Evolutionary conservation across 2,329 filamentous ascomycete species (phyloP).

Genomic region (Myrmaecium sp.): DNA sequence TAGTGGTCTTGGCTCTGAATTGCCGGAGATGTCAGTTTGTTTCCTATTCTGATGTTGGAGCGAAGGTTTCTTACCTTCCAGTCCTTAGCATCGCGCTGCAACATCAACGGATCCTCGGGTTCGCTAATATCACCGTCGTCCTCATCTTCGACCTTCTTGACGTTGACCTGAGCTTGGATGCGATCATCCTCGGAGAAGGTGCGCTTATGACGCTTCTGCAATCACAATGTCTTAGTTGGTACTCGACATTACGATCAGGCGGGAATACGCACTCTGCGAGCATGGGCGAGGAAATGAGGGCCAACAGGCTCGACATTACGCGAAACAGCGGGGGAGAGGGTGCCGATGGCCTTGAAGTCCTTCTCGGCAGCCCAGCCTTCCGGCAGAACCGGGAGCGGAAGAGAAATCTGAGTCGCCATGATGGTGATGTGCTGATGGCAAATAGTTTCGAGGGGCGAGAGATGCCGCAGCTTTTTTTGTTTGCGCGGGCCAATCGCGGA

Average conservation of each 20-base stretch:
- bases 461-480: too few relatives aligned
- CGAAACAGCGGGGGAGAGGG: constrained; percentile 60
- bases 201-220: constrained; percentile 68
- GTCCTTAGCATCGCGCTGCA: constrained; percentile 90
- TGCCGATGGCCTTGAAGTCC: constrained; percentile 73
- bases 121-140: constrained; percentile 87
- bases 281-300: constrained; percentile 94
- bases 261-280: constrained; percentile 51
- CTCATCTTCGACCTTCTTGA: constrained; percentile 88
- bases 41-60: not conserved
- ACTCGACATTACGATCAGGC: too few relatives aligned
- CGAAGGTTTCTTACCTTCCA: constrained; percentile 60
- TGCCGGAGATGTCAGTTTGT: constrained; percentile 4
- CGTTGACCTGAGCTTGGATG: constrained; percentile 85
- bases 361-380: constrained; percentile 74
- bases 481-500: not conserved
- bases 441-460: too few relatives aligned
- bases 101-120: constrained; percentile 79
- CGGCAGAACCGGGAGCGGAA: constrained; percentile 59
- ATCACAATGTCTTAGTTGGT: too few relatives aligned
- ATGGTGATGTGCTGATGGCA: constrained; percentile 6
- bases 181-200: constrained; percentile 98
- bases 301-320: constrained; percentile 91
- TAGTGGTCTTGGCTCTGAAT: constrained; percentile 84
- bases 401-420: constrained; percentile 51